phyloP scores from a whole-genome alignment of 164 flowering plant species.

The Akebia trifoliata region DNA sequence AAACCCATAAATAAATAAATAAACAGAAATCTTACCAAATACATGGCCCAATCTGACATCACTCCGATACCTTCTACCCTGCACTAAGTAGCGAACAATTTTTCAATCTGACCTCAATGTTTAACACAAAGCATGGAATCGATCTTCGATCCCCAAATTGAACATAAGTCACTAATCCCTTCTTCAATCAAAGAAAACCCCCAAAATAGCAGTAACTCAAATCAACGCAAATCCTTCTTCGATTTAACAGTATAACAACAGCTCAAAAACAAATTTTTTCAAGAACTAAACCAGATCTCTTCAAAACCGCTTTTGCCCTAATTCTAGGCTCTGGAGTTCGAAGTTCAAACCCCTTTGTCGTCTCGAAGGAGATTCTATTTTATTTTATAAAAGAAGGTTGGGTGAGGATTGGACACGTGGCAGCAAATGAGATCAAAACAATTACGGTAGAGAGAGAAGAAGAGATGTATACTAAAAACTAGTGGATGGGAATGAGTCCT shows the following conservation, averaged over 20 bases:
- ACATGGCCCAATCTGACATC: conserved; percentile 22
- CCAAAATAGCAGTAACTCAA: too few relatives aligned
- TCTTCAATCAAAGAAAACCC: too few relatives aligned
- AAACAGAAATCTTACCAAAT: conserved; percentile 15
- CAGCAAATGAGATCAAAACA: conserved; percentile 9
- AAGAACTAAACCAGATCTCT: too few relatives aligned
- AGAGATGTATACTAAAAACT: conserved; percentile 6
- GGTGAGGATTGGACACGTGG: conserved; percentile 10
- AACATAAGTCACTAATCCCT: too few relatives aligned
- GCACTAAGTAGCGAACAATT: too few relatives aligned
- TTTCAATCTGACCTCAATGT: conserved; percentile 7
- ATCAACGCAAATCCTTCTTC: too few relatives aligned
- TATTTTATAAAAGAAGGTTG: neutral
- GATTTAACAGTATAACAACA: too few relatives aligned
- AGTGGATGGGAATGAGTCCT: conserved; percentile 11
- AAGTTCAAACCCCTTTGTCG: neutral
- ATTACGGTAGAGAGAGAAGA: neutral
- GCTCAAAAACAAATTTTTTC: too few relatives aligned
- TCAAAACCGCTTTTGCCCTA: neutral
- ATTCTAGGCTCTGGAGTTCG: neutral
- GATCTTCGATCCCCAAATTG: neutral
- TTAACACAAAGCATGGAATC: neutral
- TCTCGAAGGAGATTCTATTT: neutral
- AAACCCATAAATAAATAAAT: neutral
- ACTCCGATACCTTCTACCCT: conserved; percentile 15